Evolutionary conservation across 352 stramenopile species (phyloP).

Genomic region (Phytophthora agathidicida): DNA sequence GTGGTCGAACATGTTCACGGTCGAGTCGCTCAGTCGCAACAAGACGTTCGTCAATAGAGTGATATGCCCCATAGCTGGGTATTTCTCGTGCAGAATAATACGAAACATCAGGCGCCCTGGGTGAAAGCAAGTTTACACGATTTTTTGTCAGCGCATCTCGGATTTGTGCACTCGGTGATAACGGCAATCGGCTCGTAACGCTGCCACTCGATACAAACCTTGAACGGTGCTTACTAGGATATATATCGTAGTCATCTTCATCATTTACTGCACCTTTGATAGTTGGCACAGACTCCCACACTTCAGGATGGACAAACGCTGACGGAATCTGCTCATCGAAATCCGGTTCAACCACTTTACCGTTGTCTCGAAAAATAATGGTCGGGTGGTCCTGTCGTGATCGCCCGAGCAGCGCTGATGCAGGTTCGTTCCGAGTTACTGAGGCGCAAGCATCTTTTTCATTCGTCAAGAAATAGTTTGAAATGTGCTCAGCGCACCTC

Average conservation of each 20-base stretch:
- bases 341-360: constrained; percentile 22
- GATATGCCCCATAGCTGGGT: constrained; percentile 17
- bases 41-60: constrained; percentile 30
- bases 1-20: constrained; percentile 26
- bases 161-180: constrained; percentile 67
- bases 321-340: constrained; percentile 24
- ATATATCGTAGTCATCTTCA: constrained; percentile 14
- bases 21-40: constrained; percentile 46
- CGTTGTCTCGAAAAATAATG: constrained; percentile 20
- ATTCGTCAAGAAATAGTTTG: constrained; percentile 56
- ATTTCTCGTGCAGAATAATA: constrained; percentile 49
- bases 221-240: constrained; percentile 21
- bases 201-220: constrained; percentile 11
- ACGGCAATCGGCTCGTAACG: constrained; percentile 21
- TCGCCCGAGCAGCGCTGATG: constrained; percentile 44
- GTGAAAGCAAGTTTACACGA: constrained; percentile 29
- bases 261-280: constrained; percentile 4
- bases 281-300: constrained; percentile 5
- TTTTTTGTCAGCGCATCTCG: constrained; percentile 57
- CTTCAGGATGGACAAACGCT: constrained; percentile 17
- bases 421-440: constrained; percentile 48
- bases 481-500: constrained; percentile 58
- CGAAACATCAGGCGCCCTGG: background rate
- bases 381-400: constrained; percentile 19
- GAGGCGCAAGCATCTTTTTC: constrained; percentile 34